Evolutionary conservation across 129 eudicot species (phyloP).

Genomic region (Erigeron canadensis): DNA sequence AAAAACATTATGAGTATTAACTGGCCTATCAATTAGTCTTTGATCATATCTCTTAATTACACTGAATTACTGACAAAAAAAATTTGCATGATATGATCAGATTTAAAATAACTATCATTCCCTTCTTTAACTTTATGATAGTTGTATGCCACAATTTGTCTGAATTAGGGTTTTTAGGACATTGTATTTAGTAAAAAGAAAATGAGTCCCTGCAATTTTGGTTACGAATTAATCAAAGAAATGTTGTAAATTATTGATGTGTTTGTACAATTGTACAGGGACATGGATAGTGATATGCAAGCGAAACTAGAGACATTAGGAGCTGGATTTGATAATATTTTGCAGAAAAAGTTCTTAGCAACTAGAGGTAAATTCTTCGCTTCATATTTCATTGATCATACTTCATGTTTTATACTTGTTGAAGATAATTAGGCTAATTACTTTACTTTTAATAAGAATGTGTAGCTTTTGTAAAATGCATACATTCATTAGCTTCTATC

Average conservation of each 20-base stretch:
- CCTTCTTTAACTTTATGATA: background rate
- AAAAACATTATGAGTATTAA: no score
- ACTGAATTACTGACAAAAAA: no score
- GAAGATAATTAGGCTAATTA: background rate
- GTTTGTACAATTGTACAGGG: background rate
- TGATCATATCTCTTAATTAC: no score
- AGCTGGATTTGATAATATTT: background rate
- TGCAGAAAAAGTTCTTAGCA: background rate
- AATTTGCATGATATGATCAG: no score
- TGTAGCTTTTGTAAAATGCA: no score
- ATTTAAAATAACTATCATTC: background rate
- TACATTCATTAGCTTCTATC: no score
- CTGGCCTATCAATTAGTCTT: no score
- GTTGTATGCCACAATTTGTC: background rate
- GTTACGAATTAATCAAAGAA: background rate
- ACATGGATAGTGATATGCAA: background rate
- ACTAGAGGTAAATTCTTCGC: background rate
- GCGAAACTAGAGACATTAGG: background rate
- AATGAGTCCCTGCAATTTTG: background rate
- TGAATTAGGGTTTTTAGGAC: background rate
- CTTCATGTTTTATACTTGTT: background rate
- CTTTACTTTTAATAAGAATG: no score
- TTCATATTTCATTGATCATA: no score
- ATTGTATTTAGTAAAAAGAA: background rate
- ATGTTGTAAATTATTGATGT: background rate